These are phyloP conservation scores for Melaleuca alternifolia DNA, from an alignment of 345 rosid species.

Conservation along the genomic window DNA sequence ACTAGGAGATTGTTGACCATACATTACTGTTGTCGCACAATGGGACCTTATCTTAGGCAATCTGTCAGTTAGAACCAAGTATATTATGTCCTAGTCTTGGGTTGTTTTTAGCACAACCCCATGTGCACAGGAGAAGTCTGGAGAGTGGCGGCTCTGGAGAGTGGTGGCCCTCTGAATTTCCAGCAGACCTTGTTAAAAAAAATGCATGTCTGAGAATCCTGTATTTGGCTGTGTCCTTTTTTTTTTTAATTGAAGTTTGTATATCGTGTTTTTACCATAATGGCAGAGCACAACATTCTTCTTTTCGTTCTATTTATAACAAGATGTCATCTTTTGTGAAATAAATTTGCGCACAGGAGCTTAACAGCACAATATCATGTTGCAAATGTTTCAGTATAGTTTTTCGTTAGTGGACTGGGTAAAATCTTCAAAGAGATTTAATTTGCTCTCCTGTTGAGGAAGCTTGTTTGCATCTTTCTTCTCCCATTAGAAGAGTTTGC, in stretches of 20 bases:
- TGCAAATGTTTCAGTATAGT: not conserved
- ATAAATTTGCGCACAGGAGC: not conserved
- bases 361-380: not conserved
- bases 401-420: not conserved
- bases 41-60: not conserved
- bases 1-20: not conserved
- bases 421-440: not conserved
- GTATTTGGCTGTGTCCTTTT: not conserved
- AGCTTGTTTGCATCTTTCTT: not conserved
- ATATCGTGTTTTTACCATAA: not conserved
- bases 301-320: not conserved
- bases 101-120: not conserved
- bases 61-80: not conserved
- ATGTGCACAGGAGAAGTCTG: not conserved
- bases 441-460: not conserved
- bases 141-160: not conserved
- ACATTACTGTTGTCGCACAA: not conserved
- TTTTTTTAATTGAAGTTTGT: not conserved
- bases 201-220: not conserved
- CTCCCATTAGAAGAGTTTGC: rapidly evolving
- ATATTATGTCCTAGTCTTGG: not conserved
- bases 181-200: not conserved
- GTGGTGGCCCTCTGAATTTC: not conserved
- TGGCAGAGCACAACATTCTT: not conserved
- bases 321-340: not conserved